Conservation (phyloP, 352 stramenopile genomes). For the Globisporangium orthogonon region DNA sequence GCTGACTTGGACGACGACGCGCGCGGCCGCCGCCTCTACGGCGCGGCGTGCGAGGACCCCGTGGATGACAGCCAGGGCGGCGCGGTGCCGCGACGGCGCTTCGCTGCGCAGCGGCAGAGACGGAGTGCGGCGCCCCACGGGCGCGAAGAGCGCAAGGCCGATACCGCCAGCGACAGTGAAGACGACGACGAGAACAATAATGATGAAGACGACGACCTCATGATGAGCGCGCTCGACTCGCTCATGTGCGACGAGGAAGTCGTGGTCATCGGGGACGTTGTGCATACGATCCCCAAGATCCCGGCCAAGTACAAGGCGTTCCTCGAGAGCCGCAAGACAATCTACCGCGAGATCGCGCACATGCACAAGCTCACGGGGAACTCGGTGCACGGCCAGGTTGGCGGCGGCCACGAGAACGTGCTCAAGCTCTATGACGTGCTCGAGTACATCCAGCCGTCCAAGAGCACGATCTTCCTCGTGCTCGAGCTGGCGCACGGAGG, state of each 20-base stretch:
- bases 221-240: constrained; percentile 20
- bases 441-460: constrained; percentile 93
- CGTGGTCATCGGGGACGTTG: constrained; percentile 21
- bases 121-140: background rate
- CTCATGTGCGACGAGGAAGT: constrained; percentile 16
- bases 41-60: constrained; percentile 23
- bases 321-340: constrained; percentile 76
- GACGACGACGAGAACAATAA: constrained; percentile 13
- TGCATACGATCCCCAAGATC: constrained; percentile 76
- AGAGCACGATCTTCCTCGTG: constrained; percentile 92
- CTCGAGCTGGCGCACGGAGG: constrained; percentile 86
- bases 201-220: constrained; percentile 27
- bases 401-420: constrained; percentile 91
- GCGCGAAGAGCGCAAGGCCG: constrained; percentile 18
- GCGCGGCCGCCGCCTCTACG: constrained; percentile 6
- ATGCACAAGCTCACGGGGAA: constrained; percentile 91
- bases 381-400: constrained; percentile 61
- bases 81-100: background rate
- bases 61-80: constrained; percentile 20
- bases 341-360: constrained; percentile 94
- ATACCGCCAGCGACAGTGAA: constrained; percentile 8
- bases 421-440: constrained; percentile 95
- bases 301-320: constrained; percentile 80
- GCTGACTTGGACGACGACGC: constrained; percentile 38
- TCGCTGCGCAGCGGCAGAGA: constrained; percentile 3